phyloP scores from a whole-genome alignment of 1,139 yeast species.

The Kodamaea alishanica region DNA sequence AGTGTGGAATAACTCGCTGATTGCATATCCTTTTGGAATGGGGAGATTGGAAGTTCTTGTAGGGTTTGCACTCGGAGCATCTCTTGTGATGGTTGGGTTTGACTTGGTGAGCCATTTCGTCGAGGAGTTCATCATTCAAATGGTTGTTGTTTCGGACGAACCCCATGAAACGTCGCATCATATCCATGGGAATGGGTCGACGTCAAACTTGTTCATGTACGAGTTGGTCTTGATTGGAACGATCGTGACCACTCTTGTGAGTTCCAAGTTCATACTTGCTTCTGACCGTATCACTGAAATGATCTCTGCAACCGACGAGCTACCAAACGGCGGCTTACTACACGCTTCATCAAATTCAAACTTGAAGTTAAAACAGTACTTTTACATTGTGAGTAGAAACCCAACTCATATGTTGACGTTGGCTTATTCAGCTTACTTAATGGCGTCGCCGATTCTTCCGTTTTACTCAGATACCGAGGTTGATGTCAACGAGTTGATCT shows the following conservation, averaged over 20 bases:
- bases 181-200: conserved; percentile 43
- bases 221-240: conserved; percentile 27
- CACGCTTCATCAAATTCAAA: background rate
- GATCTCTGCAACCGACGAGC: conserved; percentile 21
- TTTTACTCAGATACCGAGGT: conserved; percentile 29
- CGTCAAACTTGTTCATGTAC: conserved; percentile 33
- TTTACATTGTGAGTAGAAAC: conserved; percentile 27
- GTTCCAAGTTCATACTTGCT: conserved; percentile 36
- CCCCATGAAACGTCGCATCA: conserved; percentile 45
- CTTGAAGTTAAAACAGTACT: background rate
- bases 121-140: conserved; percentile 63
- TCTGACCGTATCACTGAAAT: conserved; percentile 34
- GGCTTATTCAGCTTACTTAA: conserved; percentile 43
- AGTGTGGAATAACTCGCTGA: conserved; percentile 83
- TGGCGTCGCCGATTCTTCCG: conserved; percentile 34
- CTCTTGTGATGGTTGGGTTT: conserved; percentile 85
- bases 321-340: background rate
- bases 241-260: conserved; percentile 30
- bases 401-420: conserved; percentile 67
- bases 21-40: conserved; percentile 86
- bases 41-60: conserved; percentile 84
- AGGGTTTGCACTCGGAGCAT: conserved; percentile 83
- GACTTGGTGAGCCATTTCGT: conserved; percentile 81
- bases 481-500: conserved; percentile 48
- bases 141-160: conserved; percentile 32